Conservation (phyloP, 257 asterid genomes). For the Mentha longifolia region DNA sequence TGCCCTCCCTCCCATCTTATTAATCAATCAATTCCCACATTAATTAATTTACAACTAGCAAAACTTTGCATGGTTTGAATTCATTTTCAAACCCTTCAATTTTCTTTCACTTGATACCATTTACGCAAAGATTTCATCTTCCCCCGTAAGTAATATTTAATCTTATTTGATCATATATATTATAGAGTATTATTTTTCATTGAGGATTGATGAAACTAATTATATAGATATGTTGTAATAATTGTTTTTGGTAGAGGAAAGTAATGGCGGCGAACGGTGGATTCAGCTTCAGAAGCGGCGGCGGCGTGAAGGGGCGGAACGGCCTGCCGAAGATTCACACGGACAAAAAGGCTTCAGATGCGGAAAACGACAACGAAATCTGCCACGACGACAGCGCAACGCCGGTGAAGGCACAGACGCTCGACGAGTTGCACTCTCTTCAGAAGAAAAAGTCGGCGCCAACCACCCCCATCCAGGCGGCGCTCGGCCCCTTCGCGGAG, state of each 20-base stretch:
- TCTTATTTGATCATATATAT: background rate
- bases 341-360: conserved; percentile 46
- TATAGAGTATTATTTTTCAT: background rate
- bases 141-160: background rate
- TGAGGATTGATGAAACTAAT: background rate
- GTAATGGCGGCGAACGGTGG: conserved; percentile 54
- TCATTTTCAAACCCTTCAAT: conserved; percentile 21
- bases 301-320: conserved; percentile 44
- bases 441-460: conserved; percentile 92
- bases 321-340: conserved; percentile 78
- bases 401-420: conserved; percentile 81
- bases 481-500: conserved; percentile 58
- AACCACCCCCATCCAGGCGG: conserved; percentile 63
- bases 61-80: conserved; percentile 30
- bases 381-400: conserved; percentile 81
- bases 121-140: background rate
- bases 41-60: background rate
- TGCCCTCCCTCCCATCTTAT: background rate
- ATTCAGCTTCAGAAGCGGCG: conserved; percentile 51
- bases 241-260: background rate
- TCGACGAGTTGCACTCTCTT: conserved; percentile 85
- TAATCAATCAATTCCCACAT: background rate
- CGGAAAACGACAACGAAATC: conserved; percentile 41
- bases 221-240: background rate
- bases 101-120: background rate